Base-by-base conservation (phyloP, 2,329 filamentous ascomycete genomes). In the Epichloe aotearoae region DNA sequence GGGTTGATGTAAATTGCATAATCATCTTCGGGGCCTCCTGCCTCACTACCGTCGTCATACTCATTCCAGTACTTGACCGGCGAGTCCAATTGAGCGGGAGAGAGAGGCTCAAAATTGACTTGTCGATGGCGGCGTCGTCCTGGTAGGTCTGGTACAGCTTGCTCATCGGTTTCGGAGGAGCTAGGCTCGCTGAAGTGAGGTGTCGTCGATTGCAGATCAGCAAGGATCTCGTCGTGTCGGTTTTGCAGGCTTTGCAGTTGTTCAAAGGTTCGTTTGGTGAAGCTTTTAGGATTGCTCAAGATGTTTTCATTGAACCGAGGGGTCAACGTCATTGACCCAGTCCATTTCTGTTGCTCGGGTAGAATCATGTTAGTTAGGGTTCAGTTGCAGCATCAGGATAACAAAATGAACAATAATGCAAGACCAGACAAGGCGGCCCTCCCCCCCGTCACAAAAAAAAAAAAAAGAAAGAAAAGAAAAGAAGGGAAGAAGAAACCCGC, bases 11-110 rank as follows among this genome's bases (percentile, higher is more conserved):
- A 88, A 57, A 93, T 82, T 43, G 80, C 75, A 64, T 88, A 93
- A 33, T 75, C 76, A 37, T 78, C 75, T 42, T 80, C 74, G 14
- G 74, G 68, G 3, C 75, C 80, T 47, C 74, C 77, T 2, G 67
- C 70, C 50, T 89, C 85, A 62, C 87, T 88, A 8, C 85, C 86
- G 62, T 90, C 70, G 57, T 94, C 88, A 64, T 91, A 93, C 64
- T 94, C 88, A 64, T 87, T 91, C 87, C 88, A 94, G 62, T 91
- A 93, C 44, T 72, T 70, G 15, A 67, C 59, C 47, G 64, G 62
- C 7, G 64, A 58, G 7, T 58, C 50, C 37, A 58, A 54, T 14
- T 57, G 52, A 5, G 65, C 57, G 10, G 64, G 61, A 3, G 65
- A 64, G 3, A 68, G 56, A 17, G 59, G 56, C 5, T 64, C 60